phyloP scores from a whole-genome alignment of 805 yeast species.

The Suhomyces sp. region DNA sequence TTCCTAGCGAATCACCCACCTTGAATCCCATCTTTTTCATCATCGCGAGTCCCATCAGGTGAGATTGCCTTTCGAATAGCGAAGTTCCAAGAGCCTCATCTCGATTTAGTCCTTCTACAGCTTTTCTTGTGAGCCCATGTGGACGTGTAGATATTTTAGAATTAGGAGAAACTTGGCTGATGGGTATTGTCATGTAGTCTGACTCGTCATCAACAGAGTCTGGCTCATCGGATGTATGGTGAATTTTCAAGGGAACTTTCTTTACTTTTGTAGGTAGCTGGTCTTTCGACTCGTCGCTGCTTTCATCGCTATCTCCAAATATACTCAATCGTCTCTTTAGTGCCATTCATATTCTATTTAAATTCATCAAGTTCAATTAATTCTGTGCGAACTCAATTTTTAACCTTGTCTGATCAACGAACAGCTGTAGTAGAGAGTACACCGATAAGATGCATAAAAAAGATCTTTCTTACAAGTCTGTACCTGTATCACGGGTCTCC shows the following conservation, averaged over 20 bases:
- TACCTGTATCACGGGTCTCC: slow-evolving; percentile 36
- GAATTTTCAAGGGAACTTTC: neutral
- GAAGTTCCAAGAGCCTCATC: slow-evolving; percentile 7
- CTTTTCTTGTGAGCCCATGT: neutral
- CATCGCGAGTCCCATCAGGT: slow-evolving; percentile 46
- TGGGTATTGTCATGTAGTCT: neutral
- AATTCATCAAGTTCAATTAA: no score
- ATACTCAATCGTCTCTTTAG: neutral
- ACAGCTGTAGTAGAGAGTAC: no score
- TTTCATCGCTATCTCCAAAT: slow-evolving; percentile 1
- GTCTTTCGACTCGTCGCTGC: neutral
- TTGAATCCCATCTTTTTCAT: slow-evolving; percentile 62
- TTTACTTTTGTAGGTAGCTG: neutral
- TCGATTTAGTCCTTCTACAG: neutral
- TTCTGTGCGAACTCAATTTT: no score
- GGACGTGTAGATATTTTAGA: neutral
- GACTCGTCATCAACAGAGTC: neutral
- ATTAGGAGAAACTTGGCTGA: neutral
- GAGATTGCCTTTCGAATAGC: slow-evolving; percentile 2
- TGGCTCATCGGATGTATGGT: neutral
- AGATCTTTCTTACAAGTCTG: slow-evolving; percentile 28
- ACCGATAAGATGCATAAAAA: slow-evolving; percentile 30
- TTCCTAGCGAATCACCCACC: slow-evolving; percentile 47
- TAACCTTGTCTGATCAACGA: no score
- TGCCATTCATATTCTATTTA: neutral